A percentile compares a stretch with the other conserved stretches of the same genome.
phyloP scores from a whole-genome alignment of 768 basidiomycete species.

The Termitomyces sp. region DNA sequence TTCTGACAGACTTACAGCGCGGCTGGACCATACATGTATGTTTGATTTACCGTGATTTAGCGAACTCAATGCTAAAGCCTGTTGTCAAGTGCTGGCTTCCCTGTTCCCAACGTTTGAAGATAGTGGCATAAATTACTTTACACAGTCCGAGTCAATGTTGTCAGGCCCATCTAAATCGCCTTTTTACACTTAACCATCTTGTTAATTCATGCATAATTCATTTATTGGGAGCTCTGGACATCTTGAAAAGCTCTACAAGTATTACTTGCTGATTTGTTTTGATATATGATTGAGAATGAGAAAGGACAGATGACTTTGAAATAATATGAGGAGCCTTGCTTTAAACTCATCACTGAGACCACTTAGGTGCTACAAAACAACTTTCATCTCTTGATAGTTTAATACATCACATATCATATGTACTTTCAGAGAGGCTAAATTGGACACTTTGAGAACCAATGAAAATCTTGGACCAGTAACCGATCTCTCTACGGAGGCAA shows the following conservation, averaged over 20 bases:
- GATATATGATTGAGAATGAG: background rate
- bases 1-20: background rate
- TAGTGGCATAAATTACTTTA: background rate
- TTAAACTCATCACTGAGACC: too few relatives aligned
- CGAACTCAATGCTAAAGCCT: background rate
- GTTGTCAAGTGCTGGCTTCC: constrained; percentile 4
- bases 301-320: background rate
- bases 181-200: background rate
- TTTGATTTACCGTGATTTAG: background rate
- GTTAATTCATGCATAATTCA: background rate
- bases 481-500: too few relatives aligned
- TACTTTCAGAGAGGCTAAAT: too few relatives aligned
- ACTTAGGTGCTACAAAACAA: too few relatives aligned
- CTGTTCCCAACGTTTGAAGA: constrained; percentile 1
- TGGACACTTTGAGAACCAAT: too few relatives aligned
- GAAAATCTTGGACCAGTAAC: too few relatives aligned
- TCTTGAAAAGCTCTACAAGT: background rate
- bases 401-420: too few relatives aligned
- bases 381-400: too few relatives aligned
- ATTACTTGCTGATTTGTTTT: background rate
- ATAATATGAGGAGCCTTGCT: too few relatives aligned
- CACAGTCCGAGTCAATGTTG: background rate
- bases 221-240: background rate
- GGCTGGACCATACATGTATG: background rate
- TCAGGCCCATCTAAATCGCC: background rate